Conservation (phyloP, 257 asterid species). For the Nicotiana tabacum region DNA sequence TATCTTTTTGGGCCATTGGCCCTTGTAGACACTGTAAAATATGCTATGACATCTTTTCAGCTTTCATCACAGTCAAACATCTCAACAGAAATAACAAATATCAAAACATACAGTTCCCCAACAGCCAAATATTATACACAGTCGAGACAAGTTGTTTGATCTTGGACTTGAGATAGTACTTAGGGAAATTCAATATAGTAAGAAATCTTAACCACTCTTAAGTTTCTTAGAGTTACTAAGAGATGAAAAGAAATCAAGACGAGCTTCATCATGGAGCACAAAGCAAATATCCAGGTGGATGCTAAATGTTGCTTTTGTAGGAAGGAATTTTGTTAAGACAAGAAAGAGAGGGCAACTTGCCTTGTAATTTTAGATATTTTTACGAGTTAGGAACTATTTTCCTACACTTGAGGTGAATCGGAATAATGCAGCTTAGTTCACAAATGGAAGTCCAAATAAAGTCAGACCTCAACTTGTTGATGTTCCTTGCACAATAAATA, state of each 20-base stretch:
- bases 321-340: neutral
- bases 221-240: neutral
- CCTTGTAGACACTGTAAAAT: neutral
- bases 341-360: neutral
- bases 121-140: neutral
- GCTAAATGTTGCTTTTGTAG: neutral
- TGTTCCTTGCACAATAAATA: neutral
- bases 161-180: neutral
- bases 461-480: neutral
- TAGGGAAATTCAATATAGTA: neutral
- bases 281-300: neutral
- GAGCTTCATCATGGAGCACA: neutral
- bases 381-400: neutral
- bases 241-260: neutral
- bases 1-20: neutral
- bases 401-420: neutral
- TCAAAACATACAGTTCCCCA: conserved; percentile 2
- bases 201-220: neutral
- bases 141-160: neutral
- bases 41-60: neutral
- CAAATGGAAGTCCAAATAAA: neutral
- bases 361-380: neutral
- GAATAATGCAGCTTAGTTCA: neutral
- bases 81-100: conserved; percentile 1
- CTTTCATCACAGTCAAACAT: neutral